Conservation (phyloP, 345 rosid species). For the Gossypium bickii region DNA sequence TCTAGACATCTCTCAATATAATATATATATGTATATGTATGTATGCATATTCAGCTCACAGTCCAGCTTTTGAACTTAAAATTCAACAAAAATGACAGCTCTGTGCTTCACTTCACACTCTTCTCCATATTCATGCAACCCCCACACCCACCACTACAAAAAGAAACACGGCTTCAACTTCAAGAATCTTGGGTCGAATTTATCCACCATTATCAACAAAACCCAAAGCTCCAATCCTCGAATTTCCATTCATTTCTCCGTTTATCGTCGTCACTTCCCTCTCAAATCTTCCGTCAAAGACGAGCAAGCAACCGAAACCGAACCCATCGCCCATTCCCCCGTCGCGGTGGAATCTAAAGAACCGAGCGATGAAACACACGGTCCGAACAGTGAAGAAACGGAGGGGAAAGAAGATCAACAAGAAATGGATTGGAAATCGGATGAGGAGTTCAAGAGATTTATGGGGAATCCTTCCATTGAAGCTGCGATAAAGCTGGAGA, state of each 20-base stretch:
- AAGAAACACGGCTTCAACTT: neutral
- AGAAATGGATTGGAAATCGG: conserved; percentile 86
- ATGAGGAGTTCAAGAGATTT: conserved; percentile 91
- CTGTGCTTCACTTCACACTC: conserved; percentile 2
- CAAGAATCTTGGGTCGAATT: neutral
- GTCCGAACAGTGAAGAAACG: conserved; percentile 20
- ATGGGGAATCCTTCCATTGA: conserved; percentile 97
- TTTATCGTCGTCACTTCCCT: neutral
- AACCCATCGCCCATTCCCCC: conserved; percentile 27
- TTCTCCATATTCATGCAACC: conserved; percentile 1
- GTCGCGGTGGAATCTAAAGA: conserved; percentile 43
- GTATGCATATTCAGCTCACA: neutral
- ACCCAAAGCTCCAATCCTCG: neutral
- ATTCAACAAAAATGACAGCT: neutral
- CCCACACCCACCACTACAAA: neutral
- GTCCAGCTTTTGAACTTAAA: neutral
- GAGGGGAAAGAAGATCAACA: conserved; percentile 52
- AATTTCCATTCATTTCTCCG: neutral
- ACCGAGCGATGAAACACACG: conserved; percentile 16
- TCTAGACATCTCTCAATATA: conserved; percentile 2
- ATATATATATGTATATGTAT: too few relatives aligned
- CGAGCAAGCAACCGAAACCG: conserved; percentile 39
- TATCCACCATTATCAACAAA: neutral
- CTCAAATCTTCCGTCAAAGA: conserved; percentile 37
- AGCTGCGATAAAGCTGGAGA: conserved; percentile 94